These are phyloP conservation scores for Stromatinia cepivora DNA, from an alignment of 2,329 filamentous ascomycete species.

Conservation along the genomic window DNA sequence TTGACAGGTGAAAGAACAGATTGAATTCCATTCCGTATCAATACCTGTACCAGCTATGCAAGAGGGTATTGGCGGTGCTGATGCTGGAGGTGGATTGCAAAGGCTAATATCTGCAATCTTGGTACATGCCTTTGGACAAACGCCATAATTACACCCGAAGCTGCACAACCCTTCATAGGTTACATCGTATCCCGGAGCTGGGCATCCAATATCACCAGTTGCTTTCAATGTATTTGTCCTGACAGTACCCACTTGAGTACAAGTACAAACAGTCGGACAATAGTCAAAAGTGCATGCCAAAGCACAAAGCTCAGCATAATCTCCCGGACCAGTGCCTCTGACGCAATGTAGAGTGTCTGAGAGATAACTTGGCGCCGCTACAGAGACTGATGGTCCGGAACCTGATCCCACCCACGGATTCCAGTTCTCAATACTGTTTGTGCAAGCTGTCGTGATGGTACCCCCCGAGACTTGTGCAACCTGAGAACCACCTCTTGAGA, in stretches of 20 bases:
- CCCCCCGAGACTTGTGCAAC: not conserved
- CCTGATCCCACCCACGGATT: not conserved
- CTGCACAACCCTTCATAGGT: constrained; percentile 39
- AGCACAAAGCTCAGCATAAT: constrained; percentile 36
- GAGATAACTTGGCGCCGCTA: not conserved
- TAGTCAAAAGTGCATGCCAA: not conserved
- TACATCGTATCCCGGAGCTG: not conserved
- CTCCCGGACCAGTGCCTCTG: constrained; percentile 35
- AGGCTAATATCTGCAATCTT: not conserved
- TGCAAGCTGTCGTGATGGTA: not conserved
- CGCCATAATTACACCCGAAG: constrained; percentile 35
- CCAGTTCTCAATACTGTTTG: constrained; percentile 4
- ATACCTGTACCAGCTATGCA: not conserved
- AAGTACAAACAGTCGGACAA: not conserved
- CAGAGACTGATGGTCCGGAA: not conserved
- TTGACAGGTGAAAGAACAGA: not conserved
- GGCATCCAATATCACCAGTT: not conserved
- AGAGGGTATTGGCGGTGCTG: not conserved
- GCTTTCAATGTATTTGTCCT: not conserved
- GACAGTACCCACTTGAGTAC: not conserved
- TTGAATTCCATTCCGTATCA: not conserved
- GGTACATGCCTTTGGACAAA: constrained; percentile 26
- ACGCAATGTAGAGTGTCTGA: not conserved
- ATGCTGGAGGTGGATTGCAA: not conserved
- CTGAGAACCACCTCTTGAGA: not conserved